Percentiles rank a stretch among this genome's conserved stretches.
These are phyloP conservation scores for Penicillium cosmopolitanum DNA, from an alignment of 495 filamentous ascomycete species.

Conservation along the genomic window DNA sequence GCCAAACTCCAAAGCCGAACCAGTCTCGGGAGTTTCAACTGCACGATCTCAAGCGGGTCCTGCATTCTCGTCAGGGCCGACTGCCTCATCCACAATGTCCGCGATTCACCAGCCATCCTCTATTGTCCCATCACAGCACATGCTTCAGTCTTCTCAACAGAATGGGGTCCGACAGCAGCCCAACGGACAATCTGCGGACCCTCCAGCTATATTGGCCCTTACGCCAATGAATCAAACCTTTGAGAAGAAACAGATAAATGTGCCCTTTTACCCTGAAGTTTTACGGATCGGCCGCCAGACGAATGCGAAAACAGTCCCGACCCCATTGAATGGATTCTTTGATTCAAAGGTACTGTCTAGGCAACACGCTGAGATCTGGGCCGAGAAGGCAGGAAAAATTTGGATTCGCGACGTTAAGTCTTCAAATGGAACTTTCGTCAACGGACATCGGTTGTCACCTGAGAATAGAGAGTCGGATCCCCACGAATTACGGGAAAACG, in stretches of 20 bases:
- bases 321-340: constrained; percentile 88
- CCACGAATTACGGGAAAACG: constrained; percentile 83
- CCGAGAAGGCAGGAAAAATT: constrained; percentile 83
- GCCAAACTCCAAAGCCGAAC: constrained; percentile 71
- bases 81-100: constrained; percentile 68
- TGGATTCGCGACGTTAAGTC: constrained; percentile 98
- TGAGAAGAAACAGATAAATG: constrained; percentile 91
- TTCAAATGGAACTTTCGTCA: constrained; percentile 98
- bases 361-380: constrained; percentile 96
- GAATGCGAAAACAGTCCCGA: constrained; percentile 92
- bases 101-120: constrained; percentile 76
- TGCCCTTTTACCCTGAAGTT: constrained; percentile 86
- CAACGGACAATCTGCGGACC: constrained; percentile 57
- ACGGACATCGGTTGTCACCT: constrained; percentile 82
- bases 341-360: constrained; percentile 96
- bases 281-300: constrained; percentile 95
- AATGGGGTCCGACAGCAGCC: constrained; percentile 66
- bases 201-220: constrained; percentile 76
- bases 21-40: constrained; percentile 64
- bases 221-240: constrained; percentile 92
- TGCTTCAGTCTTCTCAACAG: constrained; percentile 59
- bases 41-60: constrained; percentile 64
- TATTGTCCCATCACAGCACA: constrained; percentile 73
- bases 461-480: constrained; percentile 96
- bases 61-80: constrained; percentile 67